Percentiles rank a stretch among this genome's conserved stretches.
These are phyloP conservation scores for Claviceps purpurea DNA, from an alignment of 2,329 filamentous ascomycete genomes.

Conservation along the genomic window DNA sequence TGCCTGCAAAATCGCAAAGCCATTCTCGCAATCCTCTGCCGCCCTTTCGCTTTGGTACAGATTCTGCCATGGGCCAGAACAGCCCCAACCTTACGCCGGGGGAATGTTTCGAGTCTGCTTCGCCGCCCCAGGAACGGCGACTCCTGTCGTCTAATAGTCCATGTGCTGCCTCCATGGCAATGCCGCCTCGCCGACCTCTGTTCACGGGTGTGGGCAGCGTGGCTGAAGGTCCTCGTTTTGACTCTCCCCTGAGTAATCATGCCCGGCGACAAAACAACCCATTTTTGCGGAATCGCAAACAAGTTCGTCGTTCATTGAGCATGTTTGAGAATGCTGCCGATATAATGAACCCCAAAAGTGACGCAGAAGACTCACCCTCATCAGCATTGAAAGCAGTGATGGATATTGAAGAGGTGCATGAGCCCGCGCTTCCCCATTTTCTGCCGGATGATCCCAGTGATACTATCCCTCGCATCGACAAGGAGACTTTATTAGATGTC, in stretches of 20 bases:
- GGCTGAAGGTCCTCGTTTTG: constrained; percentile 44
- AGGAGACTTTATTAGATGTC: constrained; percentile 70
- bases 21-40: constrained; percentile 48
- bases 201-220: constrained; percentile 44
- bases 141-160: constrained; percentile 48
- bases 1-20: constrained; percentile 45
- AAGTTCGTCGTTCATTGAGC: constrained; percentile 83
- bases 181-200: constrained; percentile 50
- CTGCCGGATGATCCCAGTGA: constrained; percentile 68
- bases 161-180: constrained; percentile 34
- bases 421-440: constrained; percentile 72
- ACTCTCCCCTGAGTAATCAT: constrained; percentile 60
- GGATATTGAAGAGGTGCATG: constrained; percentile 67
- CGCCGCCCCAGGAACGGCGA: constrained; percentile 58
- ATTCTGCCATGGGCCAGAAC: constrained; percentile 15
- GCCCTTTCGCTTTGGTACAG: constrained; percentile 58
- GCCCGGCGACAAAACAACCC: constrained; percentile 60
- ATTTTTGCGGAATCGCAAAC: constrained; percentile 65
- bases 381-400: constrained; percentile 56
- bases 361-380: constrained; percentile 37
- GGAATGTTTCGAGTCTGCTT: constrained; percentile 64
- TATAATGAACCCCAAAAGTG: constrained; percentile 62
- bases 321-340: constrained; percentile 95
- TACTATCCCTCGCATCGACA: constrained; percentile 75
- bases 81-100: constrained; percentile 47